Evolutionary conservation across 768 basidiomycete species (phyloP).

Genomic region (Butyriboletus loyo): DNA sequence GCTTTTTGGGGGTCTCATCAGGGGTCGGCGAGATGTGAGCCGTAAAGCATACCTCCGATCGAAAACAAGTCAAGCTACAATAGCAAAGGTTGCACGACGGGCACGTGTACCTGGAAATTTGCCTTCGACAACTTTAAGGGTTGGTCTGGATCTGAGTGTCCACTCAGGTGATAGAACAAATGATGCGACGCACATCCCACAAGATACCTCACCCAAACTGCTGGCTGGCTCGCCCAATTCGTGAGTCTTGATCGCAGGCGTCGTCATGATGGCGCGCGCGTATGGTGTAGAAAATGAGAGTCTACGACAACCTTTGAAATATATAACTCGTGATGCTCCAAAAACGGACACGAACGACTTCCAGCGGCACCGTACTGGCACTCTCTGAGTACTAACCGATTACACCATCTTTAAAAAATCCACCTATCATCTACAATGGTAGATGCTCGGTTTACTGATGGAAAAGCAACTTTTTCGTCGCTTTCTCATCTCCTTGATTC

Average conservation of each 20-base stretch:
- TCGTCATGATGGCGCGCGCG: constrained; percentile 10
- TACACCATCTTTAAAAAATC: neutral
- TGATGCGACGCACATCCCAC: constrained; percentile 42
- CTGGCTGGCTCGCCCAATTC: constrained; percentile 8
- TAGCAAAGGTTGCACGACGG: constrained; percentile 79
- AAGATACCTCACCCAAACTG: constrained; percentile 24
- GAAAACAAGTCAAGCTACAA: constrained; percentile 78
- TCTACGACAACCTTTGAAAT: neutral
- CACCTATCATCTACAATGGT: constrained; percentile 33
- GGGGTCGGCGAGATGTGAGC: neutral
- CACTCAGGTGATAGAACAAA: neutral
- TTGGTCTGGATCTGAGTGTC: constrained; percentile 1
- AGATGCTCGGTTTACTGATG: constrained; percentile 46
- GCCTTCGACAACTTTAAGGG: constrained; percentile 60
- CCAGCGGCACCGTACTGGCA: no score
- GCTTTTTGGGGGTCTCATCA: constrained; percentile 27
- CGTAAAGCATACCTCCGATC: constrained; percentile 52
- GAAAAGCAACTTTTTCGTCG: constrained; percentile 48
- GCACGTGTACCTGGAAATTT: constrained; percentile 78
- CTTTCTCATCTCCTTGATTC: constrained; percentile 81
- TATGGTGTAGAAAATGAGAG: neutral
- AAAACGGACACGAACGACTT: no score
- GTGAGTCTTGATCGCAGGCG: constrained; percentile 14
- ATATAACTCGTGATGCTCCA: neutral
- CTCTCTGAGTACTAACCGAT: no score